Base-by-base conservation (phyloP, 768 basidiomycete species). In the Postia placenta region DNA sequence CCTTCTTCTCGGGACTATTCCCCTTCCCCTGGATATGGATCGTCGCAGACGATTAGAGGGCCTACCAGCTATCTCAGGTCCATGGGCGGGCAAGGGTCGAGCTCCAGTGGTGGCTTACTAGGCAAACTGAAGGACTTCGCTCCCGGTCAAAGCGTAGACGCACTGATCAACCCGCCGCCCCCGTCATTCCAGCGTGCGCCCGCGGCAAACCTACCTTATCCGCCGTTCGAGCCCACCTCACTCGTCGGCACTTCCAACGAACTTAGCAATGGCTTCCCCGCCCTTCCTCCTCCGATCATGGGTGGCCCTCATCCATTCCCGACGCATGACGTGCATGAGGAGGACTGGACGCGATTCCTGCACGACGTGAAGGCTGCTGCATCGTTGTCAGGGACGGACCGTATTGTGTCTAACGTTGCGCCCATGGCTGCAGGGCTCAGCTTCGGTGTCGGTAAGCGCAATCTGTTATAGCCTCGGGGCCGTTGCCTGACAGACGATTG, bases 291-390 rank as follows among this genome's bases (percentile, higher is more conserved):
- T 1, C 72, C 72, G 1, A 66, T 69, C 3, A 44, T 48, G 23
- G 26, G 56, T 11, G 55, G 50, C 12, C 69, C 69, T 7, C 79
- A 81, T 56, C 79, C 79, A 20, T 81, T 81, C 56, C 55, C 59
- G 23, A 64, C 70, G 39, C 74, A 76, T 58, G 78, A 81, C 55
- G 60, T 81, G 2, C 53, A 44, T 0, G 71, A 79, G 59, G 64
- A 59, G 14, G 79, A 81, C 58, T 81, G 79, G 80, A 56, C 61
- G 33, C 64, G 67, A 71, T 60, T 61, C 47, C 25, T 62, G 44
- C 30, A 46, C n/a, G 51, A 59, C 45, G 17, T 60, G 12, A 49
- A 51, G 44, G 11, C n/a, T 17, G 46, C 30, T n/a, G 23, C 35
- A n/a, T n/a, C 23, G 42, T 35, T 51, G 24, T 27, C 49, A 17